These are phyloP conservation scores for Ganoderma multipileum DNA, from an alignment of 1,284 basidiomycete species.

Conservation along the genomic window DNA sequence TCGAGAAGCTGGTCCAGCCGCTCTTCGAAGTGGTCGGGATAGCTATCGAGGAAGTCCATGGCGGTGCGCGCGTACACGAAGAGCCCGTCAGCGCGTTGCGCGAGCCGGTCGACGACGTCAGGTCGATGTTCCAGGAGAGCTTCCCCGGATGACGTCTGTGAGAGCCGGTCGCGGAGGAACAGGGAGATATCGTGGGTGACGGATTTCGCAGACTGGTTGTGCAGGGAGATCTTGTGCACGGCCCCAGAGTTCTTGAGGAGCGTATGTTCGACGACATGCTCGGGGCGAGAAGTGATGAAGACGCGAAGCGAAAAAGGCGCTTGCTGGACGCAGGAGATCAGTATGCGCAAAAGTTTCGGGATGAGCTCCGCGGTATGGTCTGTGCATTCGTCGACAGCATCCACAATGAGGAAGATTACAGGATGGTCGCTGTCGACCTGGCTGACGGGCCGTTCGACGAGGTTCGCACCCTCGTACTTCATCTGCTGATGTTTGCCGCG, in stretches of 20 bases:
- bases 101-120: conserved; percentile 9
- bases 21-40: conserved; percentile 10
- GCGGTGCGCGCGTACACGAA: conserved; percentile 21
- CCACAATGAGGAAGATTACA: conserved; percentile 18
- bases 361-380: conserved; percentile 11
- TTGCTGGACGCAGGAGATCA: neutral
- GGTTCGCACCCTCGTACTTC: conserved; percentile 11
- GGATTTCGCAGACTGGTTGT: neutral
- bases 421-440: neutral
- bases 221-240: neutral
- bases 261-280: neutral
- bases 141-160: neutral
- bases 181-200: neutral
- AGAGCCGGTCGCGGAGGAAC: neutral
- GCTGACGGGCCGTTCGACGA: neutral
- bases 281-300: neutral
- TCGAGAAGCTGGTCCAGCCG: conserved; percentile 15
- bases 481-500: conserved; percentile 14
- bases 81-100: conserved; percentile 19
- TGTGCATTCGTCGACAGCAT: conserved; percentile 25
- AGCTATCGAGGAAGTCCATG: conserved; percentile 13
- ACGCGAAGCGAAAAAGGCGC: neutral
- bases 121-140: neutral
- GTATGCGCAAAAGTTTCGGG: neutral
- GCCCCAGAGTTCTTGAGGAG: neutral